A percentile compares a stretch with the other conserved stretches of the same genome.
These are phyloP conservation scores for Trichoderma atroviride DNA, from an alignment of 2,329 filamentous ascomycete species.

Conservation along the genomic window DNA sequence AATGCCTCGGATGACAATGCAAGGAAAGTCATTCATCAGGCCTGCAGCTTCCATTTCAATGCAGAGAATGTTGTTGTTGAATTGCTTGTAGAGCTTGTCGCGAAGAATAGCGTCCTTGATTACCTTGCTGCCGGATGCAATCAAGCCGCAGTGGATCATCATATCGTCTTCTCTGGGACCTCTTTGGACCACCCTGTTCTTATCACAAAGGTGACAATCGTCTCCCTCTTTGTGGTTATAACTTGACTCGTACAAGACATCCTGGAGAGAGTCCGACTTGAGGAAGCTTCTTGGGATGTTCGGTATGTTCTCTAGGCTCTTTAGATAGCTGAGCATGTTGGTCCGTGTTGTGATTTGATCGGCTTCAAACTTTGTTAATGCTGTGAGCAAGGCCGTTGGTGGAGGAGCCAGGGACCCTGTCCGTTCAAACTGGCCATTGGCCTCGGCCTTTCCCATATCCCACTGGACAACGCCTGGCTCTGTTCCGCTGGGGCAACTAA, in stretches of 20 bases:
- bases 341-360: not conserved
- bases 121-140: constrained; percentile 20
- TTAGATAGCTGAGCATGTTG: not conserved
- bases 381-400: not conserved
- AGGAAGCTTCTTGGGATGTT: not conserved
- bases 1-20: constrained; percentile 38
- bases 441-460: not conserved
- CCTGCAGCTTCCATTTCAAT: constrained; percentile 37
- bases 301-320: not conserved
- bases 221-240: not conserved
- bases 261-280: not conserved
- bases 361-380: not conserved
- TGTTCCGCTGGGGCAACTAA: not conserved
- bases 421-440: not conserved
- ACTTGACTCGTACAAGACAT: not conserved
- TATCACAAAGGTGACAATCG: not conserved
- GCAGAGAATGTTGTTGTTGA: constrained; percentile 26
- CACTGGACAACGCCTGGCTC: not conserved
- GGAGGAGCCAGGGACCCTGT: not conserved
- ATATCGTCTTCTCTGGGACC: not conserved
- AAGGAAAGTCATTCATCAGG: constrained; percentile 34
- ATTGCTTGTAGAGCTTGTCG: not conserved
- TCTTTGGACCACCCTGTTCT: not conserved
- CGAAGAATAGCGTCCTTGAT: constrained; percentile 28
- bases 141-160: constrained; percentile 24